Percentiles rank a stretch among this genome's conserved stretches.
Evolutionary conservation across 169 alveolate genomes (phyloP).

Genomic region (Eimeria maxima): DNA sequence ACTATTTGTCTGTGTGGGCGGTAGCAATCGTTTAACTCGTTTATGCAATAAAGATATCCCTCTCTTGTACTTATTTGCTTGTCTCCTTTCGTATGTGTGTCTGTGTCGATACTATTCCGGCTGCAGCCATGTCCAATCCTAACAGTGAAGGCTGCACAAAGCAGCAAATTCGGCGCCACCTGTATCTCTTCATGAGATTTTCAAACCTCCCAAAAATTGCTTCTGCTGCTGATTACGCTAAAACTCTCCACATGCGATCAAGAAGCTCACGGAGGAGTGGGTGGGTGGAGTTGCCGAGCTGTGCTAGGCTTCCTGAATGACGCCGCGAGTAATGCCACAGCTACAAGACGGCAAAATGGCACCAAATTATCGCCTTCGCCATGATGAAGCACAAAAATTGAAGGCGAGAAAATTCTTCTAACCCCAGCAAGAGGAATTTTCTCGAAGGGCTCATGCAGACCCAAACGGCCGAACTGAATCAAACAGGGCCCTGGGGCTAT

Average conservation of each 20-base stretch:
- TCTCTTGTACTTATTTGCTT: neutral
- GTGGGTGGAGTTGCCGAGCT: neutral
- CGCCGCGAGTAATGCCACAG: neutral
- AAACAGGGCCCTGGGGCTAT: neutral
- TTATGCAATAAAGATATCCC: neutral
- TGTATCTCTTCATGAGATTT: neutral
- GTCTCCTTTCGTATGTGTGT: neutral
- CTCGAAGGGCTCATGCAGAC: conserved; percentile 32
- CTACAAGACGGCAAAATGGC: neutral
- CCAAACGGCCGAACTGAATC: conserved; percentile 15
- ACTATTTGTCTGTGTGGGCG: neutral
- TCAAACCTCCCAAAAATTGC: neutral
- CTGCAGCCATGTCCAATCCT: neutral
- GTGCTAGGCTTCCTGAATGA: neutral
- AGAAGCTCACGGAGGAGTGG: neutral
- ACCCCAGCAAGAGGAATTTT: no score
- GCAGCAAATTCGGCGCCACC: neutral
- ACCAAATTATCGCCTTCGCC: neutral
- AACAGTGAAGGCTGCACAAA: neutral
- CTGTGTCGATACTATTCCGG: neutral
- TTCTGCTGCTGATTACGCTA: neutral
- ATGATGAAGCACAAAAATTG: neutral
- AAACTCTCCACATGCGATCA: neutral
- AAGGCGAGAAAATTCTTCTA: no score
- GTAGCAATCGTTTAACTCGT: no score